Evolutionary conservation across 129 eudicot species (phyloP), one percentile per base, ranked within the genome.

Genomic region (sunflower (Helianthus annuus)): DNA sequence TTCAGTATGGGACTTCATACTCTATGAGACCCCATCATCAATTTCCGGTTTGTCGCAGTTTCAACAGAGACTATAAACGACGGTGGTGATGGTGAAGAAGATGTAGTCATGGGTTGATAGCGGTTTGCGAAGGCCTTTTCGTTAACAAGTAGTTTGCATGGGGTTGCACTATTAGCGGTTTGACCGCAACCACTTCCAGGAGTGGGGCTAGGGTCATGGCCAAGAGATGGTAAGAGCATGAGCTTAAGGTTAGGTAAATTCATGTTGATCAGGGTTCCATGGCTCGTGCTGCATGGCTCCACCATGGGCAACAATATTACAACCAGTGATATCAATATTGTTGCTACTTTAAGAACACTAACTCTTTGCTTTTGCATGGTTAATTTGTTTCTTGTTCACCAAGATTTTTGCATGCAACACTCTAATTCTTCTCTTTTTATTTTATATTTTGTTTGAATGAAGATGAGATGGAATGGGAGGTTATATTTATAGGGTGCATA

Each of bases 111-210:
- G 19, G 55, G 15, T 14, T 48, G 24, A 36, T 13, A 48, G 5
- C 36, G 16, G 6, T 39, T 19, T 13, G 53, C 75, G 0, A 39
- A 38, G 36, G 65, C 75, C 22, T 32, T 32, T 32, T 32, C 36
- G 36, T 22, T 16, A 15, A 11, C 4, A 0, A 32, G 56, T 19
- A 15, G 42, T 7, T 36, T 38, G n/a, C 76, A 71, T 9, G 7
- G 34, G 76, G 10, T 24, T 24, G 58, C 76, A 24, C 76, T 46
- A 9, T 71, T 9, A 27, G 44, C 59, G 4, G 44, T 57, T 9
- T 71, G 10, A 71, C n/a, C 46, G 68, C 76, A 58, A 1, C 76
- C 9, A 59, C 60, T 71, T 44, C 76, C 76, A 14, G 68, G 76
- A 32, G 44, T 22, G 44, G 10, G 68, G 39, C 15, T 10, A 58